Percentiles rank a stretch among this genome's conserved stretches.
Conservation (phyloP, 176 grass and related monocot species). For the Calamus simplicifolius region DNA sequence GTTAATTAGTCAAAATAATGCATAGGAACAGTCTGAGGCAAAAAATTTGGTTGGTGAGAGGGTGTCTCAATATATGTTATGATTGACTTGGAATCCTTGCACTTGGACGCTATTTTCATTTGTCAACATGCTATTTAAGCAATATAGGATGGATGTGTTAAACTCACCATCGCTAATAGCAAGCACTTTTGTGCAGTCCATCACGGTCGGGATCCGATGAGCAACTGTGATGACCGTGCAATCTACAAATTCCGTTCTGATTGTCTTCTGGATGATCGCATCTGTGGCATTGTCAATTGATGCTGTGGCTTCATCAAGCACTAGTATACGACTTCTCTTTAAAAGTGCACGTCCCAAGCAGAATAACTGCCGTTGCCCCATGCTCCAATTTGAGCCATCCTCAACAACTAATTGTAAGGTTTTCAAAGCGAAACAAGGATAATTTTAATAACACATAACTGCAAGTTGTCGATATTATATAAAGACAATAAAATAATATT, state of each 20-base stretch:
- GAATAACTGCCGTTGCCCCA: slow-evolving; percentile 93
- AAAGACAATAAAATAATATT: neutral
- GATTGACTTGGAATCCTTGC: too few relatives aligned
- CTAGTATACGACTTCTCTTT: slow-evolving; percentile 59
- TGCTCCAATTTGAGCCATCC: slow-evolving; percentile 95
- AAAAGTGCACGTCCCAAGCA: slow-evolving; percentile 78
- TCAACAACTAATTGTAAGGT: slow-evolving; percentile 46
- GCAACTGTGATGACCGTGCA: slow-evolving; percentile 87
- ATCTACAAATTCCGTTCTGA: slow-evolving; percentile 64
- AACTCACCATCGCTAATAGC: slow-evolving; percentile 66
- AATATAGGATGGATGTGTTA: too few relatives aligned
- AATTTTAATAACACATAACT: neutral
- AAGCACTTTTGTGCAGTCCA: slow-evolving; percentile 77
- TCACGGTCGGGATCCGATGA: slow-evolving; percentile 82
- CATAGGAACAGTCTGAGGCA: too few relatives aligned
- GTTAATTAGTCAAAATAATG: too few relatives aligned
- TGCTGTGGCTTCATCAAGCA: slow-evolving; percentile 80
- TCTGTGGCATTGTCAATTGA: slow-evolving; percentile 93
- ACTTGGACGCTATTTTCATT: too few relatives aligned
- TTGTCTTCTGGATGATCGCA: slow-evolving; percentile 78
- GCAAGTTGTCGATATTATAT: neutral
- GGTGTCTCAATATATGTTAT: too few relatives aligned
- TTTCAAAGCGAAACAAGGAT: neutral
- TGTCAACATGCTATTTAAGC: too few relatives aligned
- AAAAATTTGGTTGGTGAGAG: too few relatives aligned